Evolutionary conservation across 176 grass and related monocot species (phyloP).

Genomic region (Oryza brachyantha): DNA sequence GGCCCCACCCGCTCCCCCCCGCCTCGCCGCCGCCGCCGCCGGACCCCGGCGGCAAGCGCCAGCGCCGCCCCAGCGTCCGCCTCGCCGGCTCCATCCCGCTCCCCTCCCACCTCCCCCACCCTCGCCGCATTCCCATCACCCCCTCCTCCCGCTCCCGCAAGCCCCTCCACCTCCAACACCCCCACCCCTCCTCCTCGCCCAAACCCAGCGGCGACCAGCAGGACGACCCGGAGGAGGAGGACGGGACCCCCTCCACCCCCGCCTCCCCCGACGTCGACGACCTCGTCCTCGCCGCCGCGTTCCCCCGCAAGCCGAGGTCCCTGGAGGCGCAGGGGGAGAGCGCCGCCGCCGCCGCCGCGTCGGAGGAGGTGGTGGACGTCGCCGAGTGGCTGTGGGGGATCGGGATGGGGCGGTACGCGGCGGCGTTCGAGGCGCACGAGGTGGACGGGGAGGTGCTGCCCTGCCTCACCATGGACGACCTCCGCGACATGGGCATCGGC

Average conservation of each 20-base stretch:
- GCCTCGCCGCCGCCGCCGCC: neutral
- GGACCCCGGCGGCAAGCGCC: slow-evolving; percentile 39
- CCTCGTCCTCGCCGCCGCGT: slow-evolving; percentile 26
- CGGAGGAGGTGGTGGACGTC: slow-evolving; percentile 37
- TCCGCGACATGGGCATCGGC: slow-evolving; percentile 67
- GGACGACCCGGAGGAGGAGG: neutral
- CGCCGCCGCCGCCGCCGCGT: too few relatives aligned
- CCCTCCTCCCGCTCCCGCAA: slow-evolving; percentile 27
- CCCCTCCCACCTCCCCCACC: slow-evolving; percentile 41
- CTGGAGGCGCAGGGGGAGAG: too few relatives aligned
- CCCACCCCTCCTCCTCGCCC: neutral
- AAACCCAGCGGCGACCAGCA: neutral
- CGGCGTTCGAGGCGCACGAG: slow-evolving; percentile 62
- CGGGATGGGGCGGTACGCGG: slow-evolving; percentile 50
- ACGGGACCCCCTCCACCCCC: neutral
- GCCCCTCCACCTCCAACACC: neutral
- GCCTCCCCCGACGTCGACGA: neutral
- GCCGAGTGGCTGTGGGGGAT: slow-evolving; percentile 43
- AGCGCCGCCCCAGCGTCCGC: slow-evolving; percentile 58
- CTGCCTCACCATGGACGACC: slow-evolving; percentile 61
- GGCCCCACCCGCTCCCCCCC: slow-evolving; percentile 2
- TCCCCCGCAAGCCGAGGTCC: slow-evolving; percentile 29
- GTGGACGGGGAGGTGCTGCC: slow-evolving; percentile 61
- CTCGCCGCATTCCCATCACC: slow-evolving; percentile 29
- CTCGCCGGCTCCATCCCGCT: slow-evolving; percentile 43